Conservation (phyloP, 768 basidiomycete species). For the Rhodotorula babjevae region DNA sequence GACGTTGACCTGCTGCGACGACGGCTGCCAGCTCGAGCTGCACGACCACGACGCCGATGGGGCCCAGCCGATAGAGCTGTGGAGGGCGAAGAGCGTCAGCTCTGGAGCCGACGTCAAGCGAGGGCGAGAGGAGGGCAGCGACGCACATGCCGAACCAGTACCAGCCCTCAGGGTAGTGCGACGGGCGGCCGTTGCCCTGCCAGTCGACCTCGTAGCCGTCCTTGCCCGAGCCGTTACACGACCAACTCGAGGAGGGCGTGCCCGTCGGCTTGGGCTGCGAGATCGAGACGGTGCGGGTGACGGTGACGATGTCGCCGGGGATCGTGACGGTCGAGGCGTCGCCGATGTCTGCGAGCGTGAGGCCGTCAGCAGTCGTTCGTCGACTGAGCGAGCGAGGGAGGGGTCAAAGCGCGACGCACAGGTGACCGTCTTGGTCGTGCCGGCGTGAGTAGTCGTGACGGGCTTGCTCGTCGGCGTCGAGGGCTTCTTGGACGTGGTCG, state of each 20-base stretch:
- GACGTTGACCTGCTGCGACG: background rate
- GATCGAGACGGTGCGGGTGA: background rate
- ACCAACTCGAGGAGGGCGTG: background rate
- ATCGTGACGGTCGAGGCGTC: background rate
- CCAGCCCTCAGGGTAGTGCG: background rate
- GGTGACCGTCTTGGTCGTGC: background rate
- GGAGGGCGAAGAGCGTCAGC: background rate
- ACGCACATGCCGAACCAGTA: background rate
- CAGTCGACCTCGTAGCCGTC: background rate
- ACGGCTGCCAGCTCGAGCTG: background rate
- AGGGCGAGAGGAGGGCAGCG: background rate
- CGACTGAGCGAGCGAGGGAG: too few species aligned
- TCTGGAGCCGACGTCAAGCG: background rate
- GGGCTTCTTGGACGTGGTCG: background rate
- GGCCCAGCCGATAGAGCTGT: conserved; percentile 2
- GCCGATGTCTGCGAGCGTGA: too few species aligned
- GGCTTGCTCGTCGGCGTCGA: background rate
- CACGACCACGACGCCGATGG: background rate
- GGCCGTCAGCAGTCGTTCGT: too few species aligned
- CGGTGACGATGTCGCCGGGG: background rate
- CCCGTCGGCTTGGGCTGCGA: background rate
- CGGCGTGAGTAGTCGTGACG: background rate
- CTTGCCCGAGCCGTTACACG: background rate
- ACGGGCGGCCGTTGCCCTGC: background rate
- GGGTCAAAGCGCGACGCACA: too few species aligned